Evolutionary conservation across 23 red algal species (phyloP).

Genomic region (Gracilaria domingensis): DNA sequence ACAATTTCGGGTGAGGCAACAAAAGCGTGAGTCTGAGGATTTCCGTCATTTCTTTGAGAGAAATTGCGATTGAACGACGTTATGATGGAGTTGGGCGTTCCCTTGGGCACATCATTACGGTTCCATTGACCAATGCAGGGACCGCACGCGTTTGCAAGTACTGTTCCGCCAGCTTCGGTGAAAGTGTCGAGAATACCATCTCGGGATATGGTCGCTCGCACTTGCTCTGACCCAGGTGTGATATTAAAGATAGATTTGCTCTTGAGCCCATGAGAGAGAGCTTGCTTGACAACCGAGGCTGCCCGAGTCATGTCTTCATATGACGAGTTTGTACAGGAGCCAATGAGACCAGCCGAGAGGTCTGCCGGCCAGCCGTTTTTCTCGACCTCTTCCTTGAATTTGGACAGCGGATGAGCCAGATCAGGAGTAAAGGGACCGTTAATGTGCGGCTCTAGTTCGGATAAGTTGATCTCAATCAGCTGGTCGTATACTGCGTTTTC

Average conservation of each 20-base stretch:
- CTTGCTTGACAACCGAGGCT: slow-evolving; percentile 91
- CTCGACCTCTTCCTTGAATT: slow-evolving; percentile 88
- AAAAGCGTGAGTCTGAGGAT: slow-evolving; percentile 97
- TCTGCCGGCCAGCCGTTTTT: slow-evolving; percentile 91
- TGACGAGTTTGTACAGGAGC: slow-evolving; percentile 98
- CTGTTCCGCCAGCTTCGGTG: slow-evolving; percentile 88
- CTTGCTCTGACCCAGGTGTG: slow-evolving; percentile 97
- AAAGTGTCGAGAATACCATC: slow-evolving; percentile 96
- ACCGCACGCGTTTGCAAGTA: slow-evolving; percentile 98
- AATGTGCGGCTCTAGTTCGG: slow-evolving; percentile 90
- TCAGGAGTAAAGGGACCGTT: slow-evolving; percentile 99
- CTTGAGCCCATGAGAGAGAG: slow-evolving; percentile 91
- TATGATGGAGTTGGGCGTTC: slow-evolving; percentile 95
- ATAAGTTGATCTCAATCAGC: slow-evolving; percentile 98
- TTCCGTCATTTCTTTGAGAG: slow-evolving; percentile 97
- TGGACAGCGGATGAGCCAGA: slow-evolving; percentile 93
- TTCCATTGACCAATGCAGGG: slow-evolving; percentile 99
- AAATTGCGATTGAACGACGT: slow-evolving; percentile 99
- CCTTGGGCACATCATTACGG: slow-evolving; percentile 94
- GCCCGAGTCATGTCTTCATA: slow-evolving; percentile 96
- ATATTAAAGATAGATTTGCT: slow-evolving; percentile 95
- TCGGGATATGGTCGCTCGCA: slow-evolving; percentile 95
- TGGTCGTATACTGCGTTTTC: slow-evolving; percentile 94
- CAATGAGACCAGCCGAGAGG: slow-evolving; percentile 91
- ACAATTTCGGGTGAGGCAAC: slow-evolving; percentile 98